These are phyloP conservation scores for Coffea eugenioides DNA, from an alignment of 257 asterid species.

Conservation along the genomic window DNA sequence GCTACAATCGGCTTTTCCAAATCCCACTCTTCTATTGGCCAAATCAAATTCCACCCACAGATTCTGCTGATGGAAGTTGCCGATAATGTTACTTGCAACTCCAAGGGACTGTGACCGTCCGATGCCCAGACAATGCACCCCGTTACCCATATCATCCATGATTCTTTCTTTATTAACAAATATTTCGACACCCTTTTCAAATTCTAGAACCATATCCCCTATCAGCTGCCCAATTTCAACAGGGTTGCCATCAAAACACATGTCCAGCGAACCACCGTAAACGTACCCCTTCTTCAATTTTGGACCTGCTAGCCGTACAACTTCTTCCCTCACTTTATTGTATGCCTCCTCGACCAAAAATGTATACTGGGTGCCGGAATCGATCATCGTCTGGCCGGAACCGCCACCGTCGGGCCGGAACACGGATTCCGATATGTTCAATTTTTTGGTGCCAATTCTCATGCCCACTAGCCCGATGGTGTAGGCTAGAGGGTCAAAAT, in stretches of 20 bases:
- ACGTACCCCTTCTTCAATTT: conserved; percentile 58
- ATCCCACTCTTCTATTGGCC: conserved; percentile 51
- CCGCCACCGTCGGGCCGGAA: conserved; percentile 73
- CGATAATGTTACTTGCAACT: conserved; percentile 68
- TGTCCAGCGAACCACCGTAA: conserved; percentile 57
- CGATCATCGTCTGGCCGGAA: conserved; percentile 84
- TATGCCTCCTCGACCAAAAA: conserved; percentile 68
- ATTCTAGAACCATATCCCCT: conserved; percentile 59
- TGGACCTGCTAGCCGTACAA: conserved; percentile 48
- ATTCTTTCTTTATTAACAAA: conserved; percentile 37
- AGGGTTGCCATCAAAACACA: conserved; percentile 61
- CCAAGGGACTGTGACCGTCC: conserved; percentile 73
- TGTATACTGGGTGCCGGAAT: conserved; percentile 88
- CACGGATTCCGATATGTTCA: conserved; percentile 45
- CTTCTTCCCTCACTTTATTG: conserved; percentile 46
- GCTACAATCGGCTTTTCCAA: conserved; percentile 66
- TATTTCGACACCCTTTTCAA: conserved; percentile 59
- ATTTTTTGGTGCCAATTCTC: conserved; percentile 49
- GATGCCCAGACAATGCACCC: conserved; percentile 65
- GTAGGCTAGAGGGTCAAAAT: conserved; percentile 75
- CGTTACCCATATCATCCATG: conserved; percentile 57
- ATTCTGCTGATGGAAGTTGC: conserved; percentile 86
- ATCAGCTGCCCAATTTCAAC: conserved; percentile 40
- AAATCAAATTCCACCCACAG: conserved; percentile 90
- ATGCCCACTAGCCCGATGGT: conserved; percentile 60